Evolutionary conservation across 2,329 filamentous ascomycete species (phyloP).

Genomic region (Phyllosticta citribraziliensis): DNA sequence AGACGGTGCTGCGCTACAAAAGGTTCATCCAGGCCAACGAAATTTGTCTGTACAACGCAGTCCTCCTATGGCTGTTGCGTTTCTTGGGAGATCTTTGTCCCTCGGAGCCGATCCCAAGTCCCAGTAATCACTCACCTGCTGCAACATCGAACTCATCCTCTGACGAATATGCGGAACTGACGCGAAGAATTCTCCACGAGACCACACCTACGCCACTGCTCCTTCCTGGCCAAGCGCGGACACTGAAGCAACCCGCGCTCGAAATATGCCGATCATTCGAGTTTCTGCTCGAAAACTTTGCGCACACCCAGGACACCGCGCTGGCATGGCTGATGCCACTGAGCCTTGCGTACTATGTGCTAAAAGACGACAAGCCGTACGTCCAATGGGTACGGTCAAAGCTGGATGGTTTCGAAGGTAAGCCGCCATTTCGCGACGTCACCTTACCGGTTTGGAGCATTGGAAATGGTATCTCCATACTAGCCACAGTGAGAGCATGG

Average conservation of each 20-base stretch:
- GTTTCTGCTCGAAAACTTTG: slow-evolving; percentile 4
- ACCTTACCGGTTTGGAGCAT: neutral
- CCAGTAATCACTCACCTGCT: neutral
- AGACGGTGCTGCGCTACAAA: slow-evolving; percentile 8
- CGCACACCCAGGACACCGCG: slow-evolving; percentile 1
- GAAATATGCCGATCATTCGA: slow-evolving; percentile 14
- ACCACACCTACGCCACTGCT: slow-evolving; percentile 3
- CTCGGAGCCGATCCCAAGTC: neutral
- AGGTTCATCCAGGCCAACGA: slow-evolving; percentile 10
- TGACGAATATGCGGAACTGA: neutral
- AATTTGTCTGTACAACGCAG: slow-evolving; percentile 13
- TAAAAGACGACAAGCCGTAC: slow-evolving; percentile 10
- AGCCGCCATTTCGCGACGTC: neutral
- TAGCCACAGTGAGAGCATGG: neutral
- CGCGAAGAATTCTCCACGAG: neutral
- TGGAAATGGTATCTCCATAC: neutral
- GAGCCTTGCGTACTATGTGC: slow-evolving; percentile 12
- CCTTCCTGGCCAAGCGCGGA: slow-evolving; percentile 9
- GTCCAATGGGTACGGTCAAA: slow-evolving; percentile 11
- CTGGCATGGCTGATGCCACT: slow-evolving; percentile 15
- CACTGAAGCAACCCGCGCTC: slow-evolving; percentile 10
- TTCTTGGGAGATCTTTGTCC: slow-evolving; percentile 7
- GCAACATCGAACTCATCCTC: neutral
- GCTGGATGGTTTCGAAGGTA: slow-evolving; percentile 11
- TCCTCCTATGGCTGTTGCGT: slow-evolving; percentile 10